Percentiles rank a stretch among this genome's conserved stretches.
Conservation (phyloP, 2,329 filamentous ascomycete species). For the Colletotrichum sp. region DNA sequence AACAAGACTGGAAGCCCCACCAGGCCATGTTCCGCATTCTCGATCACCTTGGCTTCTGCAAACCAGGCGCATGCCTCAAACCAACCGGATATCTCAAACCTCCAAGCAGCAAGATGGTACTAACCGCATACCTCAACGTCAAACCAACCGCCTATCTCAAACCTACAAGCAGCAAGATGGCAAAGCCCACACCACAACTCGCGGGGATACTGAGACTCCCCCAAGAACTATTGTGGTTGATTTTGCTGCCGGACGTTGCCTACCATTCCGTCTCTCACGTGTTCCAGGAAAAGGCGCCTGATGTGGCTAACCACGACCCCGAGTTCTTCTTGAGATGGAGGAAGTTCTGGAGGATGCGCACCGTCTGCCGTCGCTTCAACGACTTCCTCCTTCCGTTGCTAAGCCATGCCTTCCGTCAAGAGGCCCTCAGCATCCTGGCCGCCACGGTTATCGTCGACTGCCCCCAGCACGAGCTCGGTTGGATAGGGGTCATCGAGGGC, state of each 20-base stretch:
- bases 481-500: background rate
- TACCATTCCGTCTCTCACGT: background rate
- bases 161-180: background rate
- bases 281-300: background rate
- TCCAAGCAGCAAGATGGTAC: too few relatives aligned
- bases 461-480: background rate
- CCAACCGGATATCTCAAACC: too few relatives aligned
- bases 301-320: background rate
- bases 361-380: background rate
- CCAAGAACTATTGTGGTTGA: background rate
- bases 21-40: too few relatives aligned
- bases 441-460: background rate
- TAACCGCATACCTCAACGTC: too few relatives aligned
- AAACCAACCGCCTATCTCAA: background rate
- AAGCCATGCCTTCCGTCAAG: background rate
- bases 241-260: background rate
- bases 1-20: too few relatives aligned
- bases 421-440: background rate
- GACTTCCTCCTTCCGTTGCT: background rate
- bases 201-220: background rate
- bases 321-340: background rate
- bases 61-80: too few relatives aligned
- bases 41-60: too few relatives aligned
- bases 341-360: background rate
- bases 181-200: background rate